Evolutionary conservation across 352 stramenopile species (phyloP), one percentile per base, ranked within the genome.

Genomic region (Blastocystis hominis): DNA sequence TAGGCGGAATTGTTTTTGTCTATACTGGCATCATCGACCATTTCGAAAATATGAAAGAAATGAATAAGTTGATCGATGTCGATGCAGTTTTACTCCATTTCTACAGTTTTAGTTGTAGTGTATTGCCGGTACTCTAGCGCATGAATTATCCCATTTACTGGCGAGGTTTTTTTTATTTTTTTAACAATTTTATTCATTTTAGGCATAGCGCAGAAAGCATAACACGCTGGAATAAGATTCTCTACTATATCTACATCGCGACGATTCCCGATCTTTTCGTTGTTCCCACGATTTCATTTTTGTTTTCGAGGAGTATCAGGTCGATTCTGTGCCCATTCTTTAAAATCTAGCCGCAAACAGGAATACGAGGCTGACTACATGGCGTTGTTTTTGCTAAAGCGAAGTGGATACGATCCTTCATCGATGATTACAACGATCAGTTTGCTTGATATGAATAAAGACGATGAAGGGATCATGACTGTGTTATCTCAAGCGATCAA

Each of bases 161-260:
- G 53, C 64, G 3, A 44, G 64, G 64, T 76, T 15, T 20, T 44
- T 7, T 55, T 40, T 44, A 20, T n/a, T 3, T 55, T 54, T 56
- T 55, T 44, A 7, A 34, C 46, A 7, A 15, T 10, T 34, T 3
- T 38, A 15, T 72, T 30, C 6, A 38, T 44, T 13, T 20, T 54
- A 66, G 46, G 24, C 72, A 84, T 68, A 10, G n/a, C 17, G 47
- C 68, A 0, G 72, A 84, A 54, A 20, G 20, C 9, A 68, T 47
- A 7, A 44, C 68, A 17, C 72, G 55, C 17, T 42, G 53, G 47
- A 66, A 46, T 2, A 47, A 47, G n/a, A 17, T 38, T 30, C 10
- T 47, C 30, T 84, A 66, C 55, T 64, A 64, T 46, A 66, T 84
- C 40, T 47, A 53, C 9, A 84, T 84, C 44, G 46, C 55, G 36